Evolutionary conservation across 768 basidiomycete species (phyloP).

Genomic region (Pleurotus citrinopileatus): DNA sequence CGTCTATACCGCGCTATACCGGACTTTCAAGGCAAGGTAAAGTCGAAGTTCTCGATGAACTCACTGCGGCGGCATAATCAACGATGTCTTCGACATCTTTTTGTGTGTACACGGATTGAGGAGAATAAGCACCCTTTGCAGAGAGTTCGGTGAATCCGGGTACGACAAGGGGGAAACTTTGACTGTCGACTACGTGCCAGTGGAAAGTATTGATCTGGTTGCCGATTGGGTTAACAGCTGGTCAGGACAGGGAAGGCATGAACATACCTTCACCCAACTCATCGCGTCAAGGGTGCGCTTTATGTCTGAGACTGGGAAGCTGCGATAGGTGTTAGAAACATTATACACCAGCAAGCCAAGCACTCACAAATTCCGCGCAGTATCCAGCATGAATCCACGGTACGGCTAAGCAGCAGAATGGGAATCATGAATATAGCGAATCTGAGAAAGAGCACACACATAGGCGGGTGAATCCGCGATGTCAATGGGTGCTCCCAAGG

Average conservation of each 20-base stretch:
- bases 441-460: conserved; percentile 34
- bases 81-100: conserved; percentile 59
- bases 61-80: conserved; percentile 65
- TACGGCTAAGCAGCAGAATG: conserved; percentile 48
- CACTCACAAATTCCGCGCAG: conserved; percentile 65
- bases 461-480: conserved; percentile 65
- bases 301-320: conserved; percentile 63
- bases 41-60: conserved; percentile 23
- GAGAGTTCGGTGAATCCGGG: conserved; percentile 60
- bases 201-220: conserved; percentile 70
- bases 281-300: conserved; percentile 71
- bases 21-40: background rate
- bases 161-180: conserved; percentile 74
- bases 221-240: background rate
- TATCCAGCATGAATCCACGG: conserved; percentile 80
- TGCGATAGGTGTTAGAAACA: conserved; percentile 19
- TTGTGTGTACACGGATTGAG: conserved; percentile 47
- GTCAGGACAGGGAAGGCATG: conserved; percentile 26
- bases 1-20: conserved; percentile 68
- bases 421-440: background rate
- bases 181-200: conserved; percentile 84
- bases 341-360: conserved; percentile 18
- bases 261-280: conserved; percentile 63
- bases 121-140: conserved; percentile 64
- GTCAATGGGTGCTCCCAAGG: conserved; percentile 50